A percentile compares a stretch with the other conserved stretches of the same genome.
phyloP scores from a whole-genome alignment of 148 eudicot genomes.

The Rheum nobile region DNA sequence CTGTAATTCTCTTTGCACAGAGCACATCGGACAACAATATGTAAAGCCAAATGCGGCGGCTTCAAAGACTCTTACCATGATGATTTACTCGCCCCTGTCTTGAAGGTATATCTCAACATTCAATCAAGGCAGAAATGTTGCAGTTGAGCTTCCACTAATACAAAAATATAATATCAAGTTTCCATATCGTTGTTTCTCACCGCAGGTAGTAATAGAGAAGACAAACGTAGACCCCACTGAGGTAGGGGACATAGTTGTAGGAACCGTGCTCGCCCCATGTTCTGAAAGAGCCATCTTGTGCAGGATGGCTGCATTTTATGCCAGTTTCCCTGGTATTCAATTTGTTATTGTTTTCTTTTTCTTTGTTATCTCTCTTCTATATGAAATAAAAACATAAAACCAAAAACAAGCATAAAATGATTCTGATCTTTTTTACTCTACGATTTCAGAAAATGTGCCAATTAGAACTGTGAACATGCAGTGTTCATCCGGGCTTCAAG shows the following conservation, averaged over 20 bases:
- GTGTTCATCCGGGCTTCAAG: constrained; percentile 88
- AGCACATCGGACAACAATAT: constrained; percentile 75
- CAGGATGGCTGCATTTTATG: constrained; percentile 78
- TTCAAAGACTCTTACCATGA: constrained; percentile 80
- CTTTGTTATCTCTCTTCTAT: no score
- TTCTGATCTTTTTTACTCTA: no score
- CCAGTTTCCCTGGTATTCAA: constrained; percentile 79
- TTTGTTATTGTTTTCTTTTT: no score
- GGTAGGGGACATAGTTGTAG: constrained; percentile 75
- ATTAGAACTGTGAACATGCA: constrained; percentile 82
- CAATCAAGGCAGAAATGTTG: neutral
- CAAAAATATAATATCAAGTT: neutral
- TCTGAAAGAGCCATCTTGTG: constrained; percentile 60
- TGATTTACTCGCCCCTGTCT: constrained; percentile 71
- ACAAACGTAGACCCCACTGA: constrained; percentile 53
- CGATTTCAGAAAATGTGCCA: constrained; percentile 66
- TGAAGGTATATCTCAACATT: constrained; percentile 41
- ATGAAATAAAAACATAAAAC: no score
- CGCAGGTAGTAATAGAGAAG: constrained; percentile 52
- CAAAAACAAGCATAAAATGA: no score
- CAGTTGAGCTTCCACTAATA: constrained; percentile 6
- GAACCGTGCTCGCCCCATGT: constrained; percentile 75
- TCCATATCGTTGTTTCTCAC: neutral
- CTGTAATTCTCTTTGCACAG: constrained; percentile 29
- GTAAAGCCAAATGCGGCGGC: constrained; percentile 79